Evolutionary conservation across 805 yeast genomes (phyloP), one percentile per base, ranked within the genome.

Genomic region (Lachancea nothofagi): DNA sequence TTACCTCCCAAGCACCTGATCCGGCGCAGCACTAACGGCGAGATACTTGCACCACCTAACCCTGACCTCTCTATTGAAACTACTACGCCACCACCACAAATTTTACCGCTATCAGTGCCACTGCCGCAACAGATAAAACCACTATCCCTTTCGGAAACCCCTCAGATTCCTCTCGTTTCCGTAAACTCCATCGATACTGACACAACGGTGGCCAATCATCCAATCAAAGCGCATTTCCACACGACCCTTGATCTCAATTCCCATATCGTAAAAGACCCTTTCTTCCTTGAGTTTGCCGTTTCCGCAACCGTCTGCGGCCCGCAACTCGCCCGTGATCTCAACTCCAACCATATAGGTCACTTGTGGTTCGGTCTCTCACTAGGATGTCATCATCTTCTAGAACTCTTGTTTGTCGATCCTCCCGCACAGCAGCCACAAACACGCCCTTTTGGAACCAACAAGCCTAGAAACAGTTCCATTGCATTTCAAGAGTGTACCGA

Each of bases 1-100:
- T 34, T 42, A n/a, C 45, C 45, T 22, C 45, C 45, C 7, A 42
- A 42, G 22, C 45, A 42, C 20, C 33, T 30, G 30, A 25, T 33
- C 20, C 34, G 37, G n/a, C 7, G n/a, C n/a, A n/a, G n/a, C n/a
- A n/a, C n/a, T n/a, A n/a, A n/a, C n/a, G n/a, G n/a, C n/a, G n/a
- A n/a, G n/a, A n/a, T n/a, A n/a, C n/a, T n/a, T n/a, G n/a, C n/a
- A n/a, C n/a, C n/a, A n/a, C n/a, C n/a, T n/a, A n/a, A n/a, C n/a
- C n/a, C n/a, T n/a, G n/a, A n/a, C n/a, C n/a, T n/a, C n/a, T n/a
- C n/a, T n/a, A n/a, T n/a, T n/a, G n/a, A n/a, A n/a, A n/a, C n/a
- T n/a, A n/a, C n/a, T n/a, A n/a, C n/a, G n/a, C n/a, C n/a, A n/a
- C n/a, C n/a, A n/a, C n/a, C n/a, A n/a, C n/a, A n/a, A n/a, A n/a